Percentiles rank a stretch among this genome's conserved stretches.
Conservation (phyloP, 1,284 basidiomycete genomes). For the Tilletia setariae region DNA sequence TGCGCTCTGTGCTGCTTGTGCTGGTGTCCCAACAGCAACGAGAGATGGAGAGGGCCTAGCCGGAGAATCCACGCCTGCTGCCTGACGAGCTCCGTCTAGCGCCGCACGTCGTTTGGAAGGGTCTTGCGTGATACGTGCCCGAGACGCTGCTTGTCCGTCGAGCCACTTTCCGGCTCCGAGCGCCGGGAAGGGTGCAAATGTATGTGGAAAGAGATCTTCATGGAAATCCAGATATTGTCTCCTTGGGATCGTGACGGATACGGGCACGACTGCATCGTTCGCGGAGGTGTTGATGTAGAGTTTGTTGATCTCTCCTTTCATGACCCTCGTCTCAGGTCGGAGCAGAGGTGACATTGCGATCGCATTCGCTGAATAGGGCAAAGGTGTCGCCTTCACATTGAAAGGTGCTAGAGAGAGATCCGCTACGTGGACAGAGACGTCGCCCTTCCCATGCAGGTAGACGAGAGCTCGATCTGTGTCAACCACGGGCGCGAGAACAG, state of each 20-base stretch:
- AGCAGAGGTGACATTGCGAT: background rate
- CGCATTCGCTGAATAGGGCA: background rate
- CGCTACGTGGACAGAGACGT: slow-evolving; percentile 1
- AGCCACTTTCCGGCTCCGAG: background rate
- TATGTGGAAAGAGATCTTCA: slow-evolving; percentile 18
- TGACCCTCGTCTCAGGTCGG: background rate
- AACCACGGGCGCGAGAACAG: slow-evolving; percentile 3
- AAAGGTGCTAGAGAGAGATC: background rate
- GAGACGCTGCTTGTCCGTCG: background rate
- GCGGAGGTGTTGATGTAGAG: background rate
- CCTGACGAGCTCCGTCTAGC: slow-evolving; percentile 4
- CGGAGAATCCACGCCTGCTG: background rate
- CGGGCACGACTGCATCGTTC: slow-evolving; percentile 17
- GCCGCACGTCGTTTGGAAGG: background rate
- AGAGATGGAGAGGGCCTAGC: background rate
- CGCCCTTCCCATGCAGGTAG: slow-evolving; percentile 15
- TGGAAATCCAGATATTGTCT: slow-evolving; percentile 24
- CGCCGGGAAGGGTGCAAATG: background rate
- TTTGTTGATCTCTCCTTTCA: slow-evolving; percentile 16
- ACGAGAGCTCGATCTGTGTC: slow-evolving; percentile 15
- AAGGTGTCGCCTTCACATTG: background rate
- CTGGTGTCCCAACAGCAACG: background rate
- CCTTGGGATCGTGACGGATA: slow-evolving; percentile 17
- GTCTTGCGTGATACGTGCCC: slow-evolving; percentile 14
- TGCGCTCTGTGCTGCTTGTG: background rate